A percentile compares a stretch with the other conserved stretches of the same genome.
These are phyloP conservation scores for Cytospora piceae DNA, from an alignment of 2,329 filamentous ascomycete species.

Conservation along the genomic window DNA sequence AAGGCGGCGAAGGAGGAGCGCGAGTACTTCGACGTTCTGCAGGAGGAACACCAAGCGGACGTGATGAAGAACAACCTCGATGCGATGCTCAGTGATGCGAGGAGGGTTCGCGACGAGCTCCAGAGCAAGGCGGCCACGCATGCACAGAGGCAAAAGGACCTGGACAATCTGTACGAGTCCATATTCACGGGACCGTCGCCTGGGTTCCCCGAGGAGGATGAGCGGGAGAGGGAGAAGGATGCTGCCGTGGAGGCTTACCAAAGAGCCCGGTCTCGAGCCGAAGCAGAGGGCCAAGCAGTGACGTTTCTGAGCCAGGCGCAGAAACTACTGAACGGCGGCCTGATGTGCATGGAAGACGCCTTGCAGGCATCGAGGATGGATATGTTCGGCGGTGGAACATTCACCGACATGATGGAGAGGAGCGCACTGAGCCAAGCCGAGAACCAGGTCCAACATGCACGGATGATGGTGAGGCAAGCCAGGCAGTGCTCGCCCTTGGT, in stretches of 20 bases:
- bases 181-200: slow-evolving; percentile 59
- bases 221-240: slow-evolving; percentile 44
- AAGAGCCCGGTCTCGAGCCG: slow-evolving; percentile 40
- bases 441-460: slow-evolving; percentile 45
- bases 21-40: slow-evolving; percentile 58
- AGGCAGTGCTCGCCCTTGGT: slow-evolving; percentile 45
- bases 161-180: slow-evolving; percentile 56
- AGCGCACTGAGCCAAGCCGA: slow-evolving; percentile 54
- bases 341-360: slow-evolving; percentile 47
- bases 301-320: slow-evolving; percentile 46
- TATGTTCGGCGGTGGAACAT: slow-evolving; percentile 53
- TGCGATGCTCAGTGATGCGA: slow-evolving; percentile 46
- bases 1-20: slow-evolving; percentile 56
- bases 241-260: slow-evolving; percentile 44
- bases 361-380: slow-evolving; percentile 48
- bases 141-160: slow-evolving; percentile 46
- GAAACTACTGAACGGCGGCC: slow-evolving; percentile 41
- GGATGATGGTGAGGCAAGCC: slow-evolving; percentile 46
- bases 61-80: slow-evolving; percentile 47
- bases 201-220: slow-evolving; percentile 57
- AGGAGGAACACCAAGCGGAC: slow-evolving; percentile 51
- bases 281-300: slow-evolving; percentile 48
- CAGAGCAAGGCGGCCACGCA: slow-evolving; percentile 43
- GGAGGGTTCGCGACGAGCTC: slow-evolving; percentile 41
- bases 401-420: slow-evolving; percentile 58